Evolutionary conservation across 352 stramenopile genomes (phyloP).

Genomic region (Achlya hypogyna): DNA sequence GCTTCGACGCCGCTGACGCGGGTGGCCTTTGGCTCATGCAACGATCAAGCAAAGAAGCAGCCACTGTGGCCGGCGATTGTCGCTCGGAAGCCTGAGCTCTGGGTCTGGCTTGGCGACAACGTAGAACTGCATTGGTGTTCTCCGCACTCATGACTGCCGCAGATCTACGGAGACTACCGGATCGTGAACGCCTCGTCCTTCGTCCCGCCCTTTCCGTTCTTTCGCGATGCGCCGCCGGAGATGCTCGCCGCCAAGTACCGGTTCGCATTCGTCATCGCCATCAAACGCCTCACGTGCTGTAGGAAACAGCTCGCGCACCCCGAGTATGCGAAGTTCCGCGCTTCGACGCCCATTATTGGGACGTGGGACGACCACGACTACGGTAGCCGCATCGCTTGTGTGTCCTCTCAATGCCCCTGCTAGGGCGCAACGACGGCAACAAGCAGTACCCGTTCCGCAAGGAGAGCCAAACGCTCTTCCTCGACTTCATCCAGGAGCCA

Average conservation of each 20-base stretch:
- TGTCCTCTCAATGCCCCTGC: not conserved
- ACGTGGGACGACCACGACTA: conserved; percentile 89
- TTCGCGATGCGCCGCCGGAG: conserved; percentile 24
- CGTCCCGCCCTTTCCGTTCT: conserved; percentile 23
- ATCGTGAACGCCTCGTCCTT: conserved; percentile 21
- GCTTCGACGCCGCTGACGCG: conserved; percentile 30
- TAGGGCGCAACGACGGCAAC: conserved; percentile 68
- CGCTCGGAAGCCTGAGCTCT: conserved; percentile 53
- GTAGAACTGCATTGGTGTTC: conserved; percentile 25
- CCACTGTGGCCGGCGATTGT: conserved; percentile 63
- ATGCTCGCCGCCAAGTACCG: conserved; percentile 31
- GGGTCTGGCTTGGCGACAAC: conserved; percentile 85
- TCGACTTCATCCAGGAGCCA: conserved; percentile 78
- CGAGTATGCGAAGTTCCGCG: conserved; percentile 54
- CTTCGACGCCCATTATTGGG: conserved; percentile 63
- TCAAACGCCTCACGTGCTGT: too few species aligned
- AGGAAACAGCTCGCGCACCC: conserved; percentile 56
- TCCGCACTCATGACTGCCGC: not conserved
- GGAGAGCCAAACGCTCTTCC: conserved; percentile 75
- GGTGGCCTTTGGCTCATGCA: conserved; percentile 80
- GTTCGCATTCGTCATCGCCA: conserved; percentile 10
- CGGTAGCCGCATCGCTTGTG: conserved; percentile 28
- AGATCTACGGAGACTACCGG: conserved; percentile 40
- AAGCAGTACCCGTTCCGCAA: conserved; percentile 63
- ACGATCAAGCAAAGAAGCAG: conserved; percentile 76